These are phyloP conservation scores for Picochlorum sp. DNA, from an alignment of 139 green algal species.

Conservation along the genomic window DNA sequence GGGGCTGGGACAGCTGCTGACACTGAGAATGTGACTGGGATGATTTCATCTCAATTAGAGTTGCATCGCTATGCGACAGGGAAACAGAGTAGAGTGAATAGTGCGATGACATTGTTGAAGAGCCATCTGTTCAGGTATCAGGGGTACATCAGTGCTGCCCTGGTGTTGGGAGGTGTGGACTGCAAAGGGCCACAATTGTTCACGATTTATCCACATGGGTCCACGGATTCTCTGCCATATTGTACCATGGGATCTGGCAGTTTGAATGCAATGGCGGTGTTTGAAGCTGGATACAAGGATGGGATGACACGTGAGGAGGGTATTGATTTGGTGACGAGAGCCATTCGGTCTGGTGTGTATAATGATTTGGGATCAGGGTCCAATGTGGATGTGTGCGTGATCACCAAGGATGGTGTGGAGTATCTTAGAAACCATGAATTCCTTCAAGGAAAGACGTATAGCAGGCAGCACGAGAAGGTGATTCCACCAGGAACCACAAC, in stretches of 20 bases:
- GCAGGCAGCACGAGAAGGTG: constrained; percentile 57
- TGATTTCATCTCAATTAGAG: constrained; percentile 84
- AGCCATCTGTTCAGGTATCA: constrained; percentile 97
- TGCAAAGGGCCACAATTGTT: constrained; percentile 90
- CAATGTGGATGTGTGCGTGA: constrained; percentile 97
- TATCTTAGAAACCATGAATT: constrained; percentile 88
- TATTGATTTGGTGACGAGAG: constrained; percentile 69
- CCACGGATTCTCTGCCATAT: constrained; percentile 91
- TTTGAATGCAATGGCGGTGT: constrained; percentile 96
- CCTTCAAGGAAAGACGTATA: constrained; percentile 83
- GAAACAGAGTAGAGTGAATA: constrained; percentile 77
- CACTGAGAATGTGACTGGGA: constrained; percentile 93
- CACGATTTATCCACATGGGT: constrained; percentile 96
- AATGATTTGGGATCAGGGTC: constrained; percentile 96
- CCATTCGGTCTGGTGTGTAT: constrained; percentile 78
- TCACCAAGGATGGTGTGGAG: constrained; percentile 77
- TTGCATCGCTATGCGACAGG: constrained; percentile 84
- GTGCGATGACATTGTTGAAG: constrained; percentile 93
- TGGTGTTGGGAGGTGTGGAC: constrained; percentile 94
- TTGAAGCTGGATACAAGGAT: constrained; percentile 93
- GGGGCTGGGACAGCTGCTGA: constrained; percentile 96
- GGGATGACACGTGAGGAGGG: constrained; percentile 79
- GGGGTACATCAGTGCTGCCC: constrained; percentile 86
- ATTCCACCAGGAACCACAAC: constrained; percentile 62
- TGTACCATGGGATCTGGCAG: constrained; percentile 93